Conservation (phyloP, 192 early-diverging fungal genomes). For the Geranomyces michiganensis region DNA sequence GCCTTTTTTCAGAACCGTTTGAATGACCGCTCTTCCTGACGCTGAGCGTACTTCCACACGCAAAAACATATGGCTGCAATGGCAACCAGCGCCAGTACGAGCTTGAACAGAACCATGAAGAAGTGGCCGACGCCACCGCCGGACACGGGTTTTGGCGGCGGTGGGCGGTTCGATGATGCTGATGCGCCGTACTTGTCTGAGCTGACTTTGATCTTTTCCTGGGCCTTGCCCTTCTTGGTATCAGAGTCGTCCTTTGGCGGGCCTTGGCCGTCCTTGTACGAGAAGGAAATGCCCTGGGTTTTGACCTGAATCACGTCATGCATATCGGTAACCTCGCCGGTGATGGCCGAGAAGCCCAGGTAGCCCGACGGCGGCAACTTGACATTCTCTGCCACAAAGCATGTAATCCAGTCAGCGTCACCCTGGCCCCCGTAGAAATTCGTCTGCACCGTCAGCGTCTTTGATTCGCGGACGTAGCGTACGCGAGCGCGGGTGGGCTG, state of each 20-base stretch:
- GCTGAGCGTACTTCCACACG: conserved; percentile 36
- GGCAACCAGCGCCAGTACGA: conserved; percentile 37
- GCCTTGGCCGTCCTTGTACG: neutral
- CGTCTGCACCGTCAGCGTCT: conserved; percentile 59
- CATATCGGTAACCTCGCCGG: conserved; percentile 78
- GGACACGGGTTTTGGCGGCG: conserved; percentile 14
- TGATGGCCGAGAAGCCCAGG: conserved; percentile 89
- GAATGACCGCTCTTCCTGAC: conserved; percentile 45
- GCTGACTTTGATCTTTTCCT: neutral
- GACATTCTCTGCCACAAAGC: conserved; percentile 80
- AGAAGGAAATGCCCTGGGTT: conserved; percentile 41
- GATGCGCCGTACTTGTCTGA: neutral
- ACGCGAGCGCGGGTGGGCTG: conserved; percentile 68
- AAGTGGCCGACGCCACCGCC: neutral
- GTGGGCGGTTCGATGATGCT: neutral
- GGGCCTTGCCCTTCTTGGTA: neutral
- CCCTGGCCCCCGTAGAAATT: conserved; percentile 39
- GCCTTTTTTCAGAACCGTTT: conserved; percentile 55
- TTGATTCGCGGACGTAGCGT: conserved; percentile 72
- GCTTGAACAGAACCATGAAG: conserved; percentile 24
- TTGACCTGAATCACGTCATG: conserved; percentile 46
- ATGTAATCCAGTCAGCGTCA: conserved; percentile 75
- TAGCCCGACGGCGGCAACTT: conserved; percentile 78
- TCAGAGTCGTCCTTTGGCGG: conserved; percentile 6
- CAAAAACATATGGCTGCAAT: conserved; percentile 35